phyloP scores from a whole-genome alignment of 2,329 filamentous ascomycete genomes.

The Pestalotiopsis sp. region DNA sequence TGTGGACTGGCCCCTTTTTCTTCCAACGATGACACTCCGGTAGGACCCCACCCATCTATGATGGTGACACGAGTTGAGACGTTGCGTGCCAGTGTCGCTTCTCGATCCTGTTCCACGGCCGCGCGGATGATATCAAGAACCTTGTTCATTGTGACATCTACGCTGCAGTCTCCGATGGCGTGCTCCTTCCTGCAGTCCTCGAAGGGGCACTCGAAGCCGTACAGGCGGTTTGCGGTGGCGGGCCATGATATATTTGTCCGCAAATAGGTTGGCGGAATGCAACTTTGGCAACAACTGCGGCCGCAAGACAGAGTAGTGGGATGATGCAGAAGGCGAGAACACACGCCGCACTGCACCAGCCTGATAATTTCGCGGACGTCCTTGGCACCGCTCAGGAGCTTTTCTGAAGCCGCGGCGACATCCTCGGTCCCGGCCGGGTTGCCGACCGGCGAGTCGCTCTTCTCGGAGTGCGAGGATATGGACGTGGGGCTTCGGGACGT shows the following conservation, averaged over 20 bases:
- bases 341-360: constrained; percentile 76
- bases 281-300: constrained; percentile 73
- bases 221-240: constrained; percentile 62
- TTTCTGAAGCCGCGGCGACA: constrained; percentile 18
- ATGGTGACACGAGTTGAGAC: constrained; percentile 41
- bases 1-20: constrained; percentile 32
- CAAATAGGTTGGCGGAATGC: constrained; percentile 67
- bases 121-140: constrained; percentile 62
- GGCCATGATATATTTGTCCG: constrained; percentile 79
- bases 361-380: constrained; percentile 68
- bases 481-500: constrained; percentile 19
- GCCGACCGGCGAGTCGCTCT: constrained; percentile 16
- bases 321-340: constrained; percentile 66
- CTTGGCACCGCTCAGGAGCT: constrained; percentile 47
- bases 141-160: constrained; percentile 77
- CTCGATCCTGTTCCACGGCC: constrained; percentile 47
- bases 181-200: constrained; percentile 69
- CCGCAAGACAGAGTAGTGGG: constrained; percentile 83
- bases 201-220: constrained; percentile 77
- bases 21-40: constrained; percentile 42
- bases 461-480: constrained; percentile 18
- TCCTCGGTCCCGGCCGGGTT: constrained; percentile 21
- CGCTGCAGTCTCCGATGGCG: constrained; percentile 72
- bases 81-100: constrained; percentile 33
- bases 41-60: constrained; percentile 40